Percentiles rank a stretch among this genome's conserved stretches.
These are phyloP conservation scores for Aspergillus pseudonomiae DNA, from an alignment of 2,329 filamentous ascomycete genomes.

Conservation along the genomic window DNA sequence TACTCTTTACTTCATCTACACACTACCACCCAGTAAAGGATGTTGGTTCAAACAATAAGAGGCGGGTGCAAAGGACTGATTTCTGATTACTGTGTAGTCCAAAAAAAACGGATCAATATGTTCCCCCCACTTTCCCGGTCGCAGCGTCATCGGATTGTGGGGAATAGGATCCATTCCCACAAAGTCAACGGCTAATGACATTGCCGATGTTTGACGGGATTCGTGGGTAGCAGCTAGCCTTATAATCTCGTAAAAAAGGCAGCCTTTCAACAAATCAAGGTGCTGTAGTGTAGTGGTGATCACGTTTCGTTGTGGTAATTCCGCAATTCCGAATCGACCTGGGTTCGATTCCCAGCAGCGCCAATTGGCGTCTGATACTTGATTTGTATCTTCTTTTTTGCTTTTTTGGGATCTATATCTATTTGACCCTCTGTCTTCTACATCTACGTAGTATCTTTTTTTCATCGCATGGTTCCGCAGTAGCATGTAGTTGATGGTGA, in stretches of 20 bases:
- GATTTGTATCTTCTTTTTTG: constrained; percentile 16
- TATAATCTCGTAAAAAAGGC: neutral
- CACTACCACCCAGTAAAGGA: neutral
- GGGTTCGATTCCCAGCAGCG: constrained; percentile 30
- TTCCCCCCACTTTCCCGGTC: neutral
- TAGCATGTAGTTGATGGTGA: neutral
- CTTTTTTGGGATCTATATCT: no score
- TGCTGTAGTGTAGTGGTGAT: constrained; percentile 31
- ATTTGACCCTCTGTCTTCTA: no score
- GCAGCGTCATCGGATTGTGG: neutral
- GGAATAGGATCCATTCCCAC: neutral
- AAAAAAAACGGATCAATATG: neutral
- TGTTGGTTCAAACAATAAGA: rapidly evolving
- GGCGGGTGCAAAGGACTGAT: neutral
- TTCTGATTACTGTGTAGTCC: no score
- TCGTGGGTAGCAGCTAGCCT: neutral
- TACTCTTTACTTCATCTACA: neutral
- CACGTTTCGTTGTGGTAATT: constrained; percentile 25
- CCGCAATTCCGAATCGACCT: constrained; percentile 25
- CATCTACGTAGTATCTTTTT: no score
- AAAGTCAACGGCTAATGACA: neutral
- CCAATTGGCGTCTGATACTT: constrained; percentile 20
- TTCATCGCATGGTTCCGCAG: no score
- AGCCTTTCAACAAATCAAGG: constrained; percentile 19
- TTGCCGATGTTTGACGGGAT: neutral